Evolutionary conservation across 1,139 yeast genomes (phyloP), one percentile per base, ranked within the genome.

Genomic region (Kurtzmaniella quercitrusa): DNA sequence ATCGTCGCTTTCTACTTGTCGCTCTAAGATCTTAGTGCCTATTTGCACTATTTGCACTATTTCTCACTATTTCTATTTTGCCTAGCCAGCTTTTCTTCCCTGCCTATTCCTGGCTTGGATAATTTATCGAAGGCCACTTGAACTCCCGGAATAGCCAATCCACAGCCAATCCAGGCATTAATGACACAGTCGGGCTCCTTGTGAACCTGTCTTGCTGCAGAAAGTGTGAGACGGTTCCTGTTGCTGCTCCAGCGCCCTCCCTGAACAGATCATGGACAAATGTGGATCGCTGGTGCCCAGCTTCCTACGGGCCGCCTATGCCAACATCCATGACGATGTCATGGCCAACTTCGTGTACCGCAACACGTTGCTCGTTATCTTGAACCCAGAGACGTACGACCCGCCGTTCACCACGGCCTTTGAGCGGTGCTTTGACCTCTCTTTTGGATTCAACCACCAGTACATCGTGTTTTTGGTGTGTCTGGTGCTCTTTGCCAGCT

Each of bases 361-460:
- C 5, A 51, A 55, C 34, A 63, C 65, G 7, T 34, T 61, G 17
- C 34, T 50, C 16, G 50, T 60, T n/a, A 45, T 62, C 7, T 24
- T 60, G 9, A 48, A 53, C 41, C 67, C 68, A 5, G 64, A 60
- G 19, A 48, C 53, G n/a, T 62, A 54, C 45, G 57, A 52, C 33
- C 68, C 66, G 3, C 69, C 69, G 10, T 64, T 63, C 40, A 58
- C 57, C 14, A 51, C 51, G 46, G 54, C 54, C 15, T 47, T 54
- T 16, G 55, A 58, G 29, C 49, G 48, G 17, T 50, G 37, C 25
- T 53, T 46, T 25, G 51, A 52, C 34, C 44, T 48, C 3, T 44
- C 52, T 2, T 39, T 47, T 21, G 49, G 50, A 1, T 19, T 39
- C 47, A 10, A 39, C 41, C 27, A 34, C 40, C 17, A 38, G 31